Evolutionary conservation across 352 stramenopile genomes (phyloP).

Genomic region (Peronosclerospora sorghi): DNA sequence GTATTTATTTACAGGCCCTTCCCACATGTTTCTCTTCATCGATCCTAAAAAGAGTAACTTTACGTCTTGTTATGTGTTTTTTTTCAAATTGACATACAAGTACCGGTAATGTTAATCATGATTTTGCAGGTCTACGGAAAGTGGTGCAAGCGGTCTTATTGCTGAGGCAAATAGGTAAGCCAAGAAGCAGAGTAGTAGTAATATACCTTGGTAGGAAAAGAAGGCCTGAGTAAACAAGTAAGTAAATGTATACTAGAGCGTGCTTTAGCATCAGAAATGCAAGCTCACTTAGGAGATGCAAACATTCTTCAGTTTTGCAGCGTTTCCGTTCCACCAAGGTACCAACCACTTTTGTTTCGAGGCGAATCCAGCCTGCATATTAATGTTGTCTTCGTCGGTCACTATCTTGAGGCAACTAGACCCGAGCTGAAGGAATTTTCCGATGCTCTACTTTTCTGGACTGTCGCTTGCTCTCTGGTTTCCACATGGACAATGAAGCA

Average conservation of each 20-base stretch:
- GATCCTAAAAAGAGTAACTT: constrained; percentile 53
- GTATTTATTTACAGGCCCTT: constrained; percentile 52
- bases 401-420: constrained; percentile 45
- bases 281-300: no score
- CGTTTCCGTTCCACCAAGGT: constrained; percentile 38
- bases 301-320: constrained; percentile 73
- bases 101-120: not conserved
- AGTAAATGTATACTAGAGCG: no score
- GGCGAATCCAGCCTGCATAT: constrained; percentile 30
- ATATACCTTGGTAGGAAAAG: no score
- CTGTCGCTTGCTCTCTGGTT: constrained; percentile 25
- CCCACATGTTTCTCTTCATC: constrained; percentile 66
- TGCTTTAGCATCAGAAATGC: no score
- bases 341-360: constrained; percentile 81
- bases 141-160: constrained; percentile 45
- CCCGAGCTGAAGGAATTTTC: constrained; percentile 37
- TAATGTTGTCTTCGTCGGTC: constrained; percentile 51
- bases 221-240: no score
- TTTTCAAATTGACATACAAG: not conserved
- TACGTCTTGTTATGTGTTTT: constrained; percentile 46
- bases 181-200: no score
- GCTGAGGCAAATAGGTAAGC: constrained; percentile 40
- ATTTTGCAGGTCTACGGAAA: constrained; percentile 47
- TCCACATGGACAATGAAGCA: constrained; percentile 50
- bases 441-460: constrained; percentile 38